phyloP scores from a whole-genome alignment of 176 grass and related monocot species.

The Rhynchospora pubera region DNA sequence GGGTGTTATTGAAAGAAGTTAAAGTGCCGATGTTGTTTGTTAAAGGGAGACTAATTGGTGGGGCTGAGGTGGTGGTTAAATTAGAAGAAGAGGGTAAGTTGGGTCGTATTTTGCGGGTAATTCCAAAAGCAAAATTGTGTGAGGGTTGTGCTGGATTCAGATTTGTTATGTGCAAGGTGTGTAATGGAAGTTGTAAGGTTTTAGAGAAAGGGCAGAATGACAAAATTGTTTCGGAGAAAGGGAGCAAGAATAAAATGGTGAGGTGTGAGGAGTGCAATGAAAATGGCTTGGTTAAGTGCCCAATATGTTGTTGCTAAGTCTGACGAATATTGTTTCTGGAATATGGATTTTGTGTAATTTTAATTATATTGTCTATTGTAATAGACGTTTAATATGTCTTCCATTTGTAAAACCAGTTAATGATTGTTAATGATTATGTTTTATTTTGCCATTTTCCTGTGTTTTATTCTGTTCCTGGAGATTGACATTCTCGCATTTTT shows the following conservation, averaged over 20 bases:
- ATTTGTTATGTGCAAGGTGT: slow-evolving; percentile 89
- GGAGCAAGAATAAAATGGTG: slow-evolving; percentile 41
- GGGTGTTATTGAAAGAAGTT: slow-evolving; percentile 62
- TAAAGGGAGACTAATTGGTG: slow-evolving; percentile 55
- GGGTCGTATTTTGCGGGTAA: slow-evolving; percentile 43
- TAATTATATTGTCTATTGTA: slow-evolving; percentile 11
- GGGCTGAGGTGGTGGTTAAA: slow-evolving; percentile 54
- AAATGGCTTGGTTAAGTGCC: slow-evolving; percentile 88
- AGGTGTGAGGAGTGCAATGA: slow-evolving; percentile 82
- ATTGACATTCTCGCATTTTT: not conserved
- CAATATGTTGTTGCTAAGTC: slow-evolving; percentile 73
- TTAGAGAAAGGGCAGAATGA: slow-evolving; percentile 31
- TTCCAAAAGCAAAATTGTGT: slow-evolving; percentile 72
- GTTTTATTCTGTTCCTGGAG: not conserved
- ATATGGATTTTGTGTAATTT: not conserved
- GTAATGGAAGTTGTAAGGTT: slow-evolving; percentile 96
- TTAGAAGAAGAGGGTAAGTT: slow-evolving; percentile 90
- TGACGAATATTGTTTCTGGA: slow-evolving; percentile 1
- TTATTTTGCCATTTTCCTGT: slow-evolving; percentile 11
- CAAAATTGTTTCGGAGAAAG: slow-evolving; percentile 11
- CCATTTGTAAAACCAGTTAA: slow-evolving; percentile 34
- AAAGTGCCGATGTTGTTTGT: slow-evolving; percentile 78
- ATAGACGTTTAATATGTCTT: slow-evolving; percentile 7
- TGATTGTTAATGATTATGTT: slow-evolving; percentile 28
- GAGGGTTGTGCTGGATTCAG: slow-evolving; percentile 77